These are phyloP conservation scores for Bolboschoenoplectus hybrid DNA, from an alignment of 202 grass and related monocot genomes.

Conservation along the genomic window DNA sequence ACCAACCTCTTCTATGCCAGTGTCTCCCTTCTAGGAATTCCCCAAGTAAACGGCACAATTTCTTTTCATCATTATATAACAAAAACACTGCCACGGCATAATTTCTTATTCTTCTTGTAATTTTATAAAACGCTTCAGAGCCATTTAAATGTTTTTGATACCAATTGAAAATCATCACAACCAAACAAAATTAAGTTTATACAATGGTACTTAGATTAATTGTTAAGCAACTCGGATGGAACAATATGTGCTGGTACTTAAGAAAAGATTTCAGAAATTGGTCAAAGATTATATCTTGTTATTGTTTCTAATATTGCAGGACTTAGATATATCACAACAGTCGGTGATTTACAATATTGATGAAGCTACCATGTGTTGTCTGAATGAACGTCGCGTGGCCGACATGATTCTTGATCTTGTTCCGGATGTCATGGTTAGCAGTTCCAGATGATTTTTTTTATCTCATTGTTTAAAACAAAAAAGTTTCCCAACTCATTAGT, in stretches of 20 bases:
- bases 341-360: slow-evolving; percentile 84
- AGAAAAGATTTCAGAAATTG: not conserved
- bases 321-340: slow-evolving; percentile 87
- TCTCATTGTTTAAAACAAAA: no score
- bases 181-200: no score
- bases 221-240: not conserved
- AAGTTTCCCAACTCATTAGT: no score
- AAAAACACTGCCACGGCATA: no score
- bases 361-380: slow-evolving; percentile 89
- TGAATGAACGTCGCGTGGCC: slow-evolving; percentile 93
- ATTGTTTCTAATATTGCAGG: slow-evolving; percentile 53
- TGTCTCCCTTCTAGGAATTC: slow-evolving; percentile 83
- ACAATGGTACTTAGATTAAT: not conserved
- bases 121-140: no score
- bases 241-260: not conserved
- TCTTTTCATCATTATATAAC: no score
- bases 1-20: slow-evolving; percentile 96
- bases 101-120: no score
- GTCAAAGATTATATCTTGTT: not conserved
- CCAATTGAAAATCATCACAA: no score
- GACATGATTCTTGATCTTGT: slow-evolving; percentile 95
- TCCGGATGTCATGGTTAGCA: slow-evolving; percentile 78
- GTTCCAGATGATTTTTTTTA: not conserved
- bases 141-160: no score
- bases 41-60: slow-evolving; percentile 42